Conservation (phyloP, 1,284 basidiomycete species). For the Ustilago curta region DNA sequence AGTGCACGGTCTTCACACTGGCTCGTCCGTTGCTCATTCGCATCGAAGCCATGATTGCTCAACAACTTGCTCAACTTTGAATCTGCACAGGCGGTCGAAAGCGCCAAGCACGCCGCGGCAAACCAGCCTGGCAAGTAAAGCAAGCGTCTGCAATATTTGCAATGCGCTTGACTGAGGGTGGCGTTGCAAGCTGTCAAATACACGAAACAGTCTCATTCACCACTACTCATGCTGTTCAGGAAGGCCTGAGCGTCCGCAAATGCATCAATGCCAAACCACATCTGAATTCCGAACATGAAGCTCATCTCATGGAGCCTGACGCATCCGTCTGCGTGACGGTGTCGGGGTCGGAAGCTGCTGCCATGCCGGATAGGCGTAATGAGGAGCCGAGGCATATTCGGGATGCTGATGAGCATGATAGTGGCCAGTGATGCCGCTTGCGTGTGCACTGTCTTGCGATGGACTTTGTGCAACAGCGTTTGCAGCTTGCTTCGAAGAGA, state of each 20-base stretch:
- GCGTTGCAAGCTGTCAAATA: conserved; percentile 2
- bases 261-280: neutral
- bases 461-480: conserved; percentile 8
- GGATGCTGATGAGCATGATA: conserved; percentile 28
- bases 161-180: too few species aligned
- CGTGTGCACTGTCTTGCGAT: conserved; percentile 8
- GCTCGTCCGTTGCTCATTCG: too few species aligned
- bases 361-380: conserved; percentile 29
- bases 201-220: conserved; percentile 3
- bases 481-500: neutral
- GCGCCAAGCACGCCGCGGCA: conserved; percentile 38
- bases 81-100: conserved; percentile 33
- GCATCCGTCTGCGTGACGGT: conserved; percentile 28
- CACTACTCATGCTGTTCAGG: neutral
- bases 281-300: neutral
- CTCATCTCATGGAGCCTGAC: conserved; percentile 15
- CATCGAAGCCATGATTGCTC: neutral
- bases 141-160: neutral
- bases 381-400: conserved; percentile 10
- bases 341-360: conserved; percentile 35
- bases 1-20: too few species aligned
- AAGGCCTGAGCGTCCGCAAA: neutral
- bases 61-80: neutral
- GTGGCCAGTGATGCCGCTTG: conserved; percentile 21
- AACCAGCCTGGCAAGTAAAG: conserved; percentile 38